Evolutionary conservation across 148 eudicot genomes (phyloP).

Genomic region (Amaranthus cruentus): DNA sequence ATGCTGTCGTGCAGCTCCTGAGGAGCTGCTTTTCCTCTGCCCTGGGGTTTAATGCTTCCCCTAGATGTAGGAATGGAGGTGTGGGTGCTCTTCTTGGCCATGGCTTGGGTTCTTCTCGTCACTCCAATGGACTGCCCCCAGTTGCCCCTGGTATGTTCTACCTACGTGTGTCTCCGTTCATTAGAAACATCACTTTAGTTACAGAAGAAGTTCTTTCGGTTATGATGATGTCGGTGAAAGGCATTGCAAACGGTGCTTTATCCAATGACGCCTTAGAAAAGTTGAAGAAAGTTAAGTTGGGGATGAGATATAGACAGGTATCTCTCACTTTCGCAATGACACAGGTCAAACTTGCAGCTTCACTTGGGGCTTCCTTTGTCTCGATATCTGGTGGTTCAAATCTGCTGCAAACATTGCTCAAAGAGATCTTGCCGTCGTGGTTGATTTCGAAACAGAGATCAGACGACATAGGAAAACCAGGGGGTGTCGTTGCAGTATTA

Average conservation of each 20-base stretch:
- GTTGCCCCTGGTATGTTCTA: conserved; percentile 95
- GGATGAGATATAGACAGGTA: conserved; percentile 60
- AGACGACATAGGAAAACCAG: conserved; percentile 30
- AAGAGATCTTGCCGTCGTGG: conserved; percentile 82
- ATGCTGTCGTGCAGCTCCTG: conserved; percentile 82
- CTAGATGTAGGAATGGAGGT: conserved; percentile 49
- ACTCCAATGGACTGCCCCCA: conserved; percentile 60
- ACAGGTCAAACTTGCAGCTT: conserved; percentile 73
- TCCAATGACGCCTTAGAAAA: conserved; percentile 42
- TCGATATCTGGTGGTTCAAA: conserved; percentile 75
- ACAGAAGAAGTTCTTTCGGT: conserved; percentile 66
- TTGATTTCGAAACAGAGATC: conserved; percentile 61
- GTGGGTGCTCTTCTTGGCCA: conserved; percentile 93
- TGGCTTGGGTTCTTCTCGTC: conserved; percentile 60
- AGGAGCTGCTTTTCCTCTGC: conserved; percentile 64
- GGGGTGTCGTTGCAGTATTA: conserved; percentile 51
- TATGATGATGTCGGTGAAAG: conserved; percentile 68
- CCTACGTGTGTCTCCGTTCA: conserved; percentile 62
- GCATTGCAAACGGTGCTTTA: conserved; percentile 51
- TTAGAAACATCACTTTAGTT: conserved; percentile 53
- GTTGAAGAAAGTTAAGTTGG: conserved; percentile 43
- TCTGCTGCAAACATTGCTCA: conserved; percentile 56
- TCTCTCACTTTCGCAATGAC: conserved; percentile 71
- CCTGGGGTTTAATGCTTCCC: conserved; percentile 51
- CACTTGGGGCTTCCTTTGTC: conserved; percentile 77